Evolutionary conservation across 1,139 yeast genomes (phyloP), one percentile per base, ranked within the genome.

Genomic region (Suhomyces yuchorum): DNA sequence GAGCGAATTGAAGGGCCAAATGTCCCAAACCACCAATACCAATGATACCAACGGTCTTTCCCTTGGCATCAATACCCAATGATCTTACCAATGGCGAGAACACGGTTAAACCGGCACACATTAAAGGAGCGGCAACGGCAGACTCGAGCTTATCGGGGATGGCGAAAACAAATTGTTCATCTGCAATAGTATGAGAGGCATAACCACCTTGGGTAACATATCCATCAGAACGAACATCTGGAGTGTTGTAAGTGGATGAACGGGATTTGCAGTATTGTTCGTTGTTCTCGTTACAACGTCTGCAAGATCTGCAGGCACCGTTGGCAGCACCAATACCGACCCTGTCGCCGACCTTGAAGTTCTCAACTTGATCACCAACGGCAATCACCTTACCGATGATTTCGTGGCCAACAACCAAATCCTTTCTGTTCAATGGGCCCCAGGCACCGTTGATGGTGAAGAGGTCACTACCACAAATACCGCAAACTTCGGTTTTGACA

Each of bases 11-110:
- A 51, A 81, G 68, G 34, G 82, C 84, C 77, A 80, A 74, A 65
- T 80, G 84, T 35, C 86, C 86, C 53, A 81, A 67, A 40, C 85
- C 85, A 55, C 86, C 86, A 51, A 81, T 70, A 52, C 86, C 85
- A 51, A 79, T 68, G 54, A 81, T 67, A 49, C 81, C 85, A 44
- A 81, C 82, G 43, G 67, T 71, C 45, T 65, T 65, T 41, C 77
- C 73, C 47, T 77, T 73, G 9, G 69, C 62, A 49, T 70, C 77
- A 49, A 64, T 57, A 24, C 55, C 53, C 14, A 45, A 36, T 52
- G 71, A 72, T 59, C 81, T 66, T 44, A 72, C 68, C 54, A 79
- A 67, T 41, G 83, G 83, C 4, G 82, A 75, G 62, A 66, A 80
- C 15, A 75, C 80, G 4, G 83, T 78, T 53, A 77, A 61, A 20